Conservation (phyloP, 2,329 filamentous ascomycete species). For the Hypomyces rosellus region DNA sequence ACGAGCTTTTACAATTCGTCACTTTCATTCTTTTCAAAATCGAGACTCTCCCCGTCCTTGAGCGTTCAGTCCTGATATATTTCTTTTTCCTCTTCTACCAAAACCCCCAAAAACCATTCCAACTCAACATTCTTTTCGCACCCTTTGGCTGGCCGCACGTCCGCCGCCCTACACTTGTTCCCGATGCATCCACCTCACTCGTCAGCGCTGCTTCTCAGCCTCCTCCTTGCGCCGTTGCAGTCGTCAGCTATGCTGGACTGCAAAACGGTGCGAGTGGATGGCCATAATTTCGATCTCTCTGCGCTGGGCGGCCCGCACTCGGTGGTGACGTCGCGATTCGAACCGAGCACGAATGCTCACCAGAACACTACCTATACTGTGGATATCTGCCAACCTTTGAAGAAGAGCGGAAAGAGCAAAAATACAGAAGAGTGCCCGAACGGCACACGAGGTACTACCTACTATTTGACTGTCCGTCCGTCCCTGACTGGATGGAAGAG, state of each 20-base stretch:
- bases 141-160: too few species aligned
- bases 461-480: not conserved
- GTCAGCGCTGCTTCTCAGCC: conserved; percentile 30
- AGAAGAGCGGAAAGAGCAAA: conserved; percentile 50
- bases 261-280: conserved; percentile 52
- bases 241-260: conserved; percentile 52
- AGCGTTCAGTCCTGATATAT: not conserved
- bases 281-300: conserved; percentile 57
- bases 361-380: conserved; percentile 74
- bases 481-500: not conserved
- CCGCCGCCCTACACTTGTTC: not conserved
- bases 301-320: conserved; percentile 61
- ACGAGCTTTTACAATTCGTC: conserved; percentile 1
- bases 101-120: too few species aligned
- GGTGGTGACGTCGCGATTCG: conserved; percentile 53
- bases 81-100: not conserved
- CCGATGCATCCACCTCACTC: conserved; percentile 36
- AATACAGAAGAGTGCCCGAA: conserved; percentile 59
- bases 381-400: conserved; percentile 66
- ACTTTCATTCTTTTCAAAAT: conserved; percentile 5
- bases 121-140: too few species aligned
- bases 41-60: not conserved
- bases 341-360: conserved; percentile 44
- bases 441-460: conserved; percentile 55
- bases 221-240: conserved; percentile 31